Evolutionary conservation across 352 stramenopile species (phyloP), one percentile per base, ranked within the genome.

Genomic region (Globisporangium carolinianum): DNA sequence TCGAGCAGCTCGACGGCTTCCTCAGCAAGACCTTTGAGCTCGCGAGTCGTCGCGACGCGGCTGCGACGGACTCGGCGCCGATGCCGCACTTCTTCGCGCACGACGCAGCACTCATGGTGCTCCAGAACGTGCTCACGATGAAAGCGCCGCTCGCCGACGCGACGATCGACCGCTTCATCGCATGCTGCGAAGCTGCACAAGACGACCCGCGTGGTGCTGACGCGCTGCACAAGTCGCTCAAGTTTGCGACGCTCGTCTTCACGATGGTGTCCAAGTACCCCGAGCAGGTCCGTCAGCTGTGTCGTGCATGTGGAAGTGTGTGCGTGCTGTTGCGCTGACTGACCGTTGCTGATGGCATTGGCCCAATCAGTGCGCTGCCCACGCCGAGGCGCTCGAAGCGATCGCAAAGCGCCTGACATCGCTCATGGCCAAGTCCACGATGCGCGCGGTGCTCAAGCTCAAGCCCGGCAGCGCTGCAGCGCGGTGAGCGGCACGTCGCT

Each of bases 101-200:
- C 49, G 82, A 91, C 36, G 70, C 78, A 3, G 69, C 64, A n/a
- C 52, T 91, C 12, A 66, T 89, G 18, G 75, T 89, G n/a, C 79
- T 85, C 48, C 82, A 90, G 60, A 91, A 86, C 53, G 72, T 85
- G 18, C 59, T 91, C 46, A 87, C 78, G 38, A 67, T 73, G 24
- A 86, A 88, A 17, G 72, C 82, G 32, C 51, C 59, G 17, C 67
- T 89, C n/a, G 66, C 74, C 3, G 39, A 56, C 11, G 14, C 69
- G 10, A 86, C 79, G 0, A 48, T 90, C 15, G 76, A 87, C 46
- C 63, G 53, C 45, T 71, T 84, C 62, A 55, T 87, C 58, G 62
- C 48, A 51, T 73, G 66, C 18, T 79, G 67, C 35, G 76, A 87
- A 52, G 35, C 58, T 10, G 70, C 68, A 37, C 57, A 82, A 14